phyloP scores from a whole-genome alignment of 176 grass and related monocot genomes.

The Panicum miliaceum region DNA sequence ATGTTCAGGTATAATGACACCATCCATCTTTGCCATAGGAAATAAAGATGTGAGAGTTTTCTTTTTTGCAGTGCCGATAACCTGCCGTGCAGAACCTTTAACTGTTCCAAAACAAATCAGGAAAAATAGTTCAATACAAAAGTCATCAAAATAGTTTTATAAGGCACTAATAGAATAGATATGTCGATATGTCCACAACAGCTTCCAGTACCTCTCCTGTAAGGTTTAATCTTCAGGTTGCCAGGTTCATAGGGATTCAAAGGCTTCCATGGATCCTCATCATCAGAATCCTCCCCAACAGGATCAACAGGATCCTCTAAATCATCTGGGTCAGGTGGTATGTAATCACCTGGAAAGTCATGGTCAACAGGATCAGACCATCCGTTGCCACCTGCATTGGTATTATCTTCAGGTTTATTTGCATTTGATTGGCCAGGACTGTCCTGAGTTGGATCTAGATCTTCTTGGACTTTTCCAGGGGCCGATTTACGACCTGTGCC shows the following conservation, averaged over 20 bases:
- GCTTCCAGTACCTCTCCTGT: conserved; percentile 63
- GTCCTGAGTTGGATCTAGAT: conserved; percentile 29
- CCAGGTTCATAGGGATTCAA: conserved; percentile 91
- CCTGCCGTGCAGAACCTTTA: conserved; percentile 59
- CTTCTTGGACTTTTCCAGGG: conserved; percentile 46
- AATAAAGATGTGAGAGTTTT: conserved; percentile 60
- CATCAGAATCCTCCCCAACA: conserved; percentile 68
- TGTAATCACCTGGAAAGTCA: conserved; percentile 44
- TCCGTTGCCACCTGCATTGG: conserved; percentile 41
- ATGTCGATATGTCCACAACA: conserved; percentile 26
- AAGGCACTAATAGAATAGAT: conserved; percentile 32
- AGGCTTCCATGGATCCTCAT: conserved; percentile 77
- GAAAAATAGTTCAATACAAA: conserved; percentile 45
- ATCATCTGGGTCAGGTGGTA: conserved; percentile 55
- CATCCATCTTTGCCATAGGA: conserved; percentile 85
- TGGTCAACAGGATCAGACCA: conserved; percentile 41
- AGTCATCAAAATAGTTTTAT: conserved; percentile 14
- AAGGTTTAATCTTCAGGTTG: conserved; percentile 81
- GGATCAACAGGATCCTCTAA: conserved; percentile 45
- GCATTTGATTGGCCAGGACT: conserved; percentile 37
- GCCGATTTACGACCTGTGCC: conserved; percentile 51
- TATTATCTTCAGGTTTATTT: conserved; percentile 45
- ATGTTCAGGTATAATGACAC: conserved; percentile 48
- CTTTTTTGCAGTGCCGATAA: conserved; percentile 45
- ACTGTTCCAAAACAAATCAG: conserved; percentile 63